phyloP scores from a whole-genome alignment of 2,329 filamentous ascomycete species.

The Pseudogymnoascus sp. region DNA sequence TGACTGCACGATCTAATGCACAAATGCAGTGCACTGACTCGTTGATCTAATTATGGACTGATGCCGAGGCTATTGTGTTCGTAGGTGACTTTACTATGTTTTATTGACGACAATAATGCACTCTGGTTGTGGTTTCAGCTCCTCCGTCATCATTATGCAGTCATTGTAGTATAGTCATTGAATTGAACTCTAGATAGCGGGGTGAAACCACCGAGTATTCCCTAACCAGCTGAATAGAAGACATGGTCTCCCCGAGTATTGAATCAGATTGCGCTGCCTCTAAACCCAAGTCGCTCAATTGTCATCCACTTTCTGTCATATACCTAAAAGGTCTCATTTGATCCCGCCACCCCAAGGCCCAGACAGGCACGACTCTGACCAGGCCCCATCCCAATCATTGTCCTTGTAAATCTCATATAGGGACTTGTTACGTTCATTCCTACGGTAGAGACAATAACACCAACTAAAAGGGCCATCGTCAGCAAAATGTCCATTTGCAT shows the following conservation, averaged over 20 bases:
- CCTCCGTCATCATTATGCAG: background rate
- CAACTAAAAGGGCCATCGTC: background rate
- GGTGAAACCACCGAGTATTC: background rate
- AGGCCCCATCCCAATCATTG: background rate
- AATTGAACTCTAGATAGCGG: background rate
- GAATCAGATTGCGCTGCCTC: background rate
- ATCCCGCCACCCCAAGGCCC: background rate
- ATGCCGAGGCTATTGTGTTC: background rate
- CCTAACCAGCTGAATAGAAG: conserved; percentile 1
- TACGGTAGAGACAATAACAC: background rate
- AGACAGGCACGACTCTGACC: background rate
- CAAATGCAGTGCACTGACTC: background rate
- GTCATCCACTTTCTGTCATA: background rate
- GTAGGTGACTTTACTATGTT: background rate
- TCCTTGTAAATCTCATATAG: background rate
- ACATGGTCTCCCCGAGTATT: background rate
- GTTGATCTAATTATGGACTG: background rate
- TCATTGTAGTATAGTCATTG: background rate
- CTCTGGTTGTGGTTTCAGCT: background rate
- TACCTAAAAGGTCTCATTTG: background rate
- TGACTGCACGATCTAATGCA: background rate
- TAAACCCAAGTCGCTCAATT: background rate
- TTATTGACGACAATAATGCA: background rate
- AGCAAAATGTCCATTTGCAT: background rate
- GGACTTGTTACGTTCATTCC: background rate